Conservation (phyloP, 192 early-diverging fungal species). For the Piromyces sp. region DNA sequence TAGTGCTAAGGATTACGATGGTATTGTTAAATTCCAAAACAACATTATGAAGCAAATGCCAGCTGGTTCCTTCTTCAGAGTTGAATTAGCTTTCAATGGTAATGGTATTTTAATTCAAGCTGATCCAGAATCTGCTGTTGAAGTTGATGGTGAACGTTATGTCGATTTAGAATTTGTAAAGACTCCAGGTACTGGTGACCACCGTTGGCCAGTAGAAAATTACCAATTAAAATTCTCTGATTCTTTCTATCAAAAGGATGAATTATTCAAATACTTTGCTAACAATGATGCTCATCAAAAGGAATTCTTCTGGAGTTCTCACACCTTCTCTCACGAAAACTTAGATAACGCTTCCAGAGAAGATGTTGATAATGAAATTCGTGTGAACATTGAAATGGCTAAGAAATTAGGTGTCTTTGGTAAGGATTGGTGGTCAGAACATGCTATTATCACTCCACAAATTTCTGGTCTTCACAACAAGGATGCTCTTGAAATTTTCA, state of each 20-base stretch:
- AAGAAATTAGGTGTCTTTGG: background rate
- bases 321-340: slow-evolving; percentile 16
- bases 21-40: slow-evolving; percentile 20
- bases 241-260: slow-evolving; percentile 3
- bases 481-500: background rate
- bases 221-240: background rate
- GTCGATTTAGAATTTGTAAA: slow-evolving; percentile 11
- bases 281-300: background rate
- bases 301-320: slow-evolving; percentile 16
- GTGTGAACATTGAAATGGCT: slow-evolving; percentile 21
- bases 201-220: slow-evolving; percentile 10
- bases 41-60: slow-evolving; percentile 13
- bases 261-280: slow-evolving; percentile 9
- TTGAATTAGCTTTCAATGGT: slow-evolving; percentile 20
- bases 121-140: slow-evolving; percentile 1
- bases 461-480: slow-evolving; percentile 2
- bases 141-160: slow-evolving; percentile 13
- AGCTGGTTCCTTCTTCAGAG: slow-evolving; percentile 11
- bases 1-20: slow-evolving; percentile 10
- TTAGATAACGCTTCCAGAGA: slow-evolving; percentile 15
- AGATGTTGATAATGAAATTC: slow-evolving; percentile 16
- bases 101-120: slow-evolving; percentile 14
- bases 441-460: slow-evolving; percentile 1
- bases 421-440: background rate
- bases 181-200: slow-evolving; percentile 15